Evolutionary conservation across 2,329 filamentous ascomycete species (phyloP).

Genomic region (Penicillium thymicola): DNA sequence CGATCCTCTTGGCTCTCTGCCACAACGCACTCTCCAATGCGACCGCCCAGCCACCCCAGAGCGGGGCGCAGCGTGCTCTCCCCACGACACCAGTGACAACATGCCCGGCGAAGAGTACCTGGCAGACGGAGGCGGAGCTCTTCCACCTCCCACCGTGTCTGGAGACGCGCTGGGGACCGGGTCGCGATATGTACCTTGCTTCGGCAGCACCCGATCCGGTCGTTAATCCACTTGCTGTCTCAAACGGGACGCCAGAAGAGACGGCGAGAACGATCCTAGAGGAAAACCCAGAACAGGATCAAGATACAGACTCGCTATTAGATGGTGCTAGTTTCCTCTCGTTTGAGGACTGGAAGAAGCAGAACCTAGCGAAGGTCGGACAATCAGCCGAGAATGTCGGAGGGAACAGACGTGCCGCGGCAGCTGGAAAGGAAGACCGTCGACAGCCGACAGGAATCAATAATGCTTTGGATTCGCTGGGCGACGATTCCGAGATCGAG

Average conservation of each 20-base stretch:
- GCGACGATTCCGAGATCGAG: constrained; percentile 85
- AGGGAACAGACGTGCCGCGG: constrained; percentile 51
- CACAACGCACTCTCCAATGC: constrained; percentile 2
- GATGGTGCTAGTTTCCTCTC: constrained; percentile 85
- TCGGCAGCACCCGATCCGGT: not conserved
- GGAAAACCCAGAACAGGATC: constrained; percentile 38
- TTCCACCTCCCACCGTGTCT: constrained; percentile 17
- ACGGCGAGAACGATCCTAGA: not conserved
- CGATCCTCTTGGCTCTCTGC: constrained; percentile 8
- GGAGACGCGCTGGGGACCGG: constrained; percentile 12
- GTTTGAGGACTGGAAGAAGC: constrained; percentile 97
- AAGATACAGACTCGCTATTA: constrained; percentile 62
- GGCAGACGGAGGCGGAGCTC: constrained; percentile 17
- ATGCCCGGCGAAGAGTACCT: constrained; percentile 12
- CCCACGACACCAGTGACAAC: constrained; percentile 1
- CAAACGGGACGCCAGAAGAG: not conserved
- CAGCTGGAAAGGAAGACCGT: constrained; percentile 49
- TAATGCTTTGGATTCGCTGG: constrained; percentile 72
- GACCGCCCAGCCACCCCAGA: constrained; percentile 1
- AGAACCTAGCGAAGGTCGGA: constrained; percentile 80
- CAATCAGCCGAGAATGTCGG: constrained; percentile 70
- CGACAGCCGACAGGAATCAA: constrained; percentile 52
- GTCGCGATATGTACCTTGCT: not conserved
- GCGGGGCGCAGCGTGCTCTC: not conserved
- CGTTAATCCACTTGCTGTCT: not conserved